Evolutionary conservation across 1,139 yeast species (phyloP).

Genomic region (Yamadazyma oceani): DNA sequence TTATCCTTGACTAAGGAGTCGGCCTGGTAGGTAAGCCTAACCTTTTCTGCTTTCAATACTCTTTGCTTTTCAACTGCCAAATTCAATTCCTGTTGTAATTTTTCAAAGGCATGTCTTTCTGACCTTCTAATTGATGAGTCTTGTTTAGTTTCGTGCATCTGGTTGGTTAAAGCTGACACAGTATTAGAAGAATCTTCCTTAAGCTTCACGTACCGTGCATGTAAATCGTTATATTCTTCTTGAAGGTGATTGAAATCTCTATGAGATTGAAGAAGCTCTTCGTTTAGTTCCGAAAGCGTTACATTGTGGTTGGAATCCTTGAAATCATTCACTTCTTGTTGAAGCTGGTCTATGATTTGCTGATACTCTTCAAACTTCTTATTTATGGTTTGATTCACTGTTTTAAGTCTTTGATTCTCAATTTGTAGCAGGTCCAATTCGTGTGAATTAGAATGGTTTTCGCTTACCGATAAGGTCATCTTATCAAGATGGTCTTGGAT

Average conservation of each 20-base stretch:
- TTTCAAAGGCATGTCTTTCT: constrained; percentile 24
- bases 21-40: constrained; percentile 40
- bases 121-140: constrained; percentile 23
- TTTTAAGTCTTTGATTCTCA: constrained; percentile 22
- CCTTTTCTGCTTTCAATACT: constrained; percentile 49
- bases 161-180: constrained; percentile 28
- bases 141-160: constrained; percentile 29
- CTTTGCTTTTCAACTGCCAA: constrained; percentile 50
- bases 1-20: constrained; percentile 43
- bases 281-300: constrained; percentile 14
- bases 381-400: constrained; percentile 19
- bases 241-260: constrained; percentile 25
- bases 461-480: constrained; percentile 8
- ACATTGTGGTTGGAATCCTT: constrained; percentile 12
- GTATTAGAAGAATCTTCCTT: constrained; percentile 27
- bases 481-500: constrained; percentile 14
- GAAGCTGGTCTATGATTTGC: constrained; percentile 31
- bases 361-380: constrained; percentile 33
- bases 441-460: constrained; percentile 1
- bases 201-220: constrained; percentile 22
- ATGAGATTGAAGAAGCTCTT: constrained; percentile 23
- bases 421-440: constrained; percentile 17
- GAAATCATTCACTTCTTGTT: constrained; percentile 30
- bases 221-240: constrained; percentile 23
- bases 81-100: constrained; percentile 39